Conservation (phyloP, 2,329 filamentous ascomycete species). For the Ophiobolus disseminans region DNA sequence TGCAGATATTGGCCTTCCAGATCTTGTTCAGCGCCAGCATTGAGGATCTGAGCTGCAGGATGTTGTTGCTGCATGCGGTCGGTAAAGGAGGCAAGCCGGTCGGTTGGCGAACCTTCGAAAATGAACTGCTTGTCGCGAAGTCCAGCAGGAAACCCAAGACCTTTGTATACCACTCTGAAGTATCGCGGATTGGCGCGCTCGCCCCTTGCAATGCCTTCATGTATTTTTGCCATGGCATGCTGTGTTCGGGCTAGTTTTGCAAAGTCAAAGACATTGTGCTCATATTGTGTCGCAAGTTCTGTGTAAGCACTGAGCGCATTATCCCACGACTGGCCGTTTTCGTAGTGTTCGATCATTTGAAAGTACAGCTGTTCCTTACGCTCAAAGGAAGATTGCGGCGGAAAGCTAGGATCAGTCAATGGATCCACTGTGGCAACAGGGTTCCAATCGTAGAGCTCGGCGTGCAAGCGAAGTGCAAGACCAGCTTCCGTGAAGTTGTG, state of each 20-base stretch:
- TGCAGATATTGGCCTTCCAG: constrained; percentile 91
- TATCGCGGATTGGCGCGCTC: constrained; percentile 81
- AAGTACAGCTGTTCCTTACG: constrained; percentile 93
- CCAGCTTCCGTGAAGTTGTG: constrained; percentile 87
- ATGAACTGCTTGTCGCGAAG: constrained; percentile 91
- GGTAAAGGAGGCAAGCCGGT: constrained; percentile 81
- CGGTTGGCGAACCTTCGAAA: constrained; percentile 80
- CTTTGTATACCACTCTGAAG: constrained; percentile 89
- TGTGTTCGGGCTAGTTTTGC: constrained; percentile 88
- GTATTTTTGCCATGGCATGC: constrained; percentile 88
- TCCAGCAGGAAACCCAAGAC: constrained; percentile 81
- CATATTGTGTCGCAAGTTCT: constrained; percentile 90
- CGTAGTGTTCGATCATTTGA: constrained; percentile 92
- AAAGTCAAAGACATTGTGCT: constrained; percentile 88
- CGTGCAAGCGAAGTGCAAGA: constrained; percentile 85
- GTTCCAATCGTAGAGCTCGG: constrained; percentile 93
- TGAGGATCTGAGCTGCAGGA: constrained; percentile 81
- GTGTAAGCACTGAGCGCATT: constrained; percentile 86
- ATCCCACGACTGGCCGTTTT: constrained; percentile 93
- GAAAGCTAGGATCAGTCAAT: constrained; percentile 76
- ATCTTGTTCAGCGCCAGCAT: constrained; percentile 73
- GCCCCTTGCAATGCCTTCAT: constrained; percentile 85
- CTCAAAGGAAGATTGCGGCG: constrained; percentile 86
- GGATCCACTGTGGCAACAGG: constrained; percentile 70
- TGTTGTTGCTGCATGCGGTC: constrained; percentile 93